Percentiles rank a stretch among this genome's conserved stretches.
Evolutionary conservation across 2,329 filamentous ascomycete species (phyloP).

Genomic region (Chrysoporthe austroafricana): DNA sequence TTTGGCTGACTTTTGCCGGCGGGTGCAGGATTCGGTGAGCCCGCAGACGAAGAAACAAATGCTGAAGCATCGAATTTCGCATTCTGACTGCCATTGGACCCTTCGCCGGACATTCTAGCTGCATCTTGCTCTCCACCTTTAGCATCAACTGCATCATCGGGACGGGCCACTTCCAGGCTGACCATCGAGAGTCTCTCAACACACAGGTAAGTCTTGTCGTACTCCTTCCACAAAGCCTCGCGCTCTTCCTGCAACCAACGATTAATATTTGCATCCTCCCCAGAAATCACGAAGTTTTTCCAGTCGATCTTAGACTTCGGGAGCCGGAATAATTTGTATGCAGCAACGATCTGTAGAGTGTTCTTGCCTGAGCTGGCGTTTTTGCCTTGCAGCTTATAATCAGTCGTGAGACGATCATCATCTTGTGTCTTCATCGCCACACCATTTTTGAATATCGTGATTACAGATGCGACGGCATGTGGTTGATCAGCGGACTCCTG

Average conservation of each 20-base stretch:
- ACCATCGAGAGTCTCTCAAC: background rate
- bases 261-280: background rate
- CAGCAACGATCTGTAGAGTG: conserved; percentile 7
- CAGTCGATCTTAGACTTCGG: background rate
- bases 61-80: no score
- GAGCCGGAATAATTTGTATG: background rate
- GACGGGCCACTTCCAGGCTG: background rate
- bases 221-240: background rate
- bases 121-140: no score
- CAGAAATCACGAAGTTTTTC: conserved; percentile 16
- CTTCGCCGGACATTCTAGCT: no score
- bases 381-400: background rate
- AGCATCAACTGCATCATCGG: no score
- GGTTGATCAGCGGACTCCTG: background rate
- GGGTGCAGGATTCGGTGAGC: background rate
- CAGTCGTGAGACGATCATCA: background rate
- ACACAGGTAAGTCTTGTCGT: background rate
- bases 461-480: background rate
- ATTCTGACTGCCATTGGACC: no score
- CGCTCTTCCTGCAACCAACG: background rate
- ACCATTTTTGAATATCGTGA: background rate
- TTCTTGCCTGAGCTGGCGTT: background rate
- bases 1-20: background rate
- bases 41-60: no score
- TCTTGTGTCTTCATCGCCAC: background rate